These are phyloP conservation scores for Metschnikowia henanensis DNA, from an alignment of 805 yeast genomes.

Conservation along the genomic window DNA sequence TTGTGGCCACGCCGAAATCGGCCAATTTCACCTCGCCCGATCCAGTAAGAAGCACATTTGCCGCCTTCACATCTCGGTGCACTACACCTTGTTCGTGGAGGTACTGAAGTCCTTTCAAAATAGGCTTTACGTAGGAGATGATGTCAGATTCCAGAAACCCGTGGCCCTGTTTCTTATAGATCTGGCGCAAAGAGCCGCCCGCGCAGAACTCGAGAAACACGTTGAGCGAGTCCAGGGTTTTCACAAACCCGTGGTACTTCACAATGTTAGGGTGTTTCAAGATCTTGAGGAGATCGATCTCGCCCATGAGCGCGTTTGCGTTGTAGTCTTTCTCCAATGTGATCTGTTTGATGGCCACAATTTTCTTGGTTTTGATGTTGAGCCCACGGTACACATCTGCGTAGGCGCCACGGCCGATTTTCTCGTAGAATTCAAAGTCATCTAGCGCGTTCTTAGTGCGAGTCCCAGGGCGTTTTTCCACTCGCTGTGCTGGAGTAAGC, in stretches of 20 bases:
- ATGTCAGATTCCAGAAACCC: constrained; percentile 56
- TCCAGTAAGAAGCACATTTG: constrained; percentile 20
- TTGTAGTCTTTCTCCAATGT: constrained; percentile 51
- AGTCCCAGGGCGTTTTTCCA: constrained; percentile 43
- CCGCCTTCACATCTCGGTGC: constrained; percentile 77
- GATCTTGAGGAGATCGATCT: constrained; percentile 62
- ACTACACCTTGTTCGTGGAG: constrained; percentile 73
- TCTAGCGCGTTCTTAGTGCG: constrained; percentile 43
- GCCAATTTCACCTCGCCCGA: constrained; percentile 21
- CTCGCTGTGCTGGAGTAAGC: constrained; percentile 52
- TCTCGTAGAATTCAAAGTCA: constrained; percentile 53
- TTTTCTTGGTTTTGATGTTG: constrained; percentile 61
- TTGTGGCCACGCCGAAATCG: constrained; percentile 86
- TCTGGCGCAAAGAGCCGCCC: constrained; percentile 63
- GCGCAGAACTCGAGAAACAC: constrained; percentile 58
- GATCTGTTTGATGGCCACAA: constrained; percentile 81
- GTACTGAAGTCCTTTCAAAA: constrained; percentile 57
- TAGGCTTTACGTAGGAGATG: constrained; percentile 40
- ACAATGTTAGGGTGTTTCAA: constrained; percentile 48
- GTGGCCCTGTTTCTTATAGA: constrained; percentile 47
- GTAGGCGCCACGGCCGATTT: constrained; percentile 88
- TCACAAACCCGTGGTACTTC: constrained; percentile 63
- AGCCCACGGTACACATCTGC: constrained; percentile 83
- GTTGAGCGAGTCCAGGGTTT: constrained; percentile 50
- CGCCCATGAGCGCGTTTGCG: constrained; percentile 56